phyloP scores from a whole-genome alignment of 2,329 filamentous ascomycete species.

The Claviceps sp. region DNA sequence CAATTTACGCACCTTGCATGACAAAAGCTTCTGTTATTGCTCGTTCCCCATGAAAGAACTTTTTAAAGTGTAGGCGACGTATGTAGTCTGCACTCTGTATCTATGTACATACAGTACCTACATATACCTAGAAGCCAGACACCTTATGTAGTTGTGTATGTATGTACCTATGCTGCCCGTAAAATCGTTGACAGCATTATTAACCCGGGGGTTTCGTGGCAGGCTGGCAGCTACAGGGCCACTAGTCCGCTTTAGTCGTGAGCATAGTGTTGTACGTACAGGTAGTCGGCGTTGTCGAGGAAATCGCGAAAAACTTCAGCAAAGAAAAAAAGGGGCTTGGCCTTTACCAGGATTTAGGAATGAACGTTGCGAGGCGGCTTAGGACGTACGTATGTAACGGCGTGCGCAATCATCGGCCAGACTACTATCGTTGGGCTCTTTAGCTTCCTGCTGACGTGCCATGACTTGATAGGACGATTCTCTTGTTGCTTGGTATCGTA shows the following conservation, averaged over 20 bases:
- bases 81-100: no score
- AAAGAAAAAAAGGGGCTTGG: not conserved
- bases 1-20: no score
- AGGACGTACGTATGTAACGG: not conserved
- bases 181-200: not conserved
- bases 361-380: not conserved
- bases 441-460: not conserved
- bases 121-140: no score
- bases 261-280: not conserved
- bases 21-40: no score
- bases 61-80: no score
- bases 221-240: not conserved
- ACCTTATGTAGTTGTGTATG: not conserved
- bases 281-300: not conserved
- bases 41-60: no score
- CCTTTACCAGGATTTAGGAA: constrained; percentile 1
- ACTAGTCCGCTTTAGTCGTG: not conserved
- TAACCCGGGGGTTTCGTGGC: not conserved
- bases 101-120: no score
- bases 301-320: not conserved
- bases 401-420: not conserved
- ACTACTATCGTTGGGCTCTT: not conserved
- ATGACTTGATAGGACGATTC: not conserved
- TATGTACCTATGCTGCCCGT: not conserved
- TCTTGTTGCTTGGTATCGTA: not conserved